Base-by-base conservation (phyloP, 768 basidiomycete genomes). In the Cystofilobasidium ferigula region DNA sequence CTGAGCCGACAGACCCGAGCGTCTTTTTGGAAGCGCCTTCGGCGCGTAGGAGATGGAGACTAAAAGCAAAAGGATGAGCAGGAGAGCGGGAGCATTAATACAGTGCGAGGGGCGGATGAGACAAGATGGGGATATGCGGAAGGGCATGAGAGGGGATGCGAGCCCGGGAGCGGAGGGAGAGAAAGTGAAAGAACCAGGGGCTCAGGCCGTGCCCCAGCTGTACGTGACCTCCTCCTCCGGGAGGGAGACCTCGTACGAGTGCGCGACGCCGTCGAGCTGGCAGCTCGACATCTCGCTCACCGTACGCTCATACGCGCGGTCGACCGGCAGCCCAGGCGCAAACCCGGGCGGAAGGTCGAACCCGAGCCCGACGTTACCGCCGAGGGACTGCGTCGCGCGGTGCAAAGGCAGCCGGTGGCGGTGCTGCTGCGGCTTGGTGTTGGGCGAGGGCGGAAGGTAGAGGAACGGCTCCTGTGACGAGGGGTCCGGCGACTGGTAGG, bases 211-310 rank as follows among this genome's bases (percentile, higher is more conserved):
- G 51, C 51, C 51, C 51, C 51, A 54, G 8, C 8, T 9, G 51
- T 54, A 54, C 28, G 51, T 54, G 51, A 54, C 51, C 51, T 54
- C 51, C 51, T 54, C 51, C 51, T 54, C 12, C 2, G 4, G 28
- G 14, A 5, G 45, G n/a, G 22, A 20, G 45, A n/a, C 51, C 18
- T 32, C 51, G 51, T 54, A 32, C 7, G 28, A 40, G 38, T 40
- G 38, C 9, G 9, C 45, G 45, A n/a, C 13, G 20, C 24, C 51
- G 16, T n/a, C n/a, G n/a, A 54, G 18, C 12, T 54, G 51, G 51
- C 51, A 54, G 51, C 2, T 20, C 7, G 51, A 54, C 28, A 54
- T 16, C 28, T 32, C 7, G 16, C 30, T 16, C 28, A 54, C 51
- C 9, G 51, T 32, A 18, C 30, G 28, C 51, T 54, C 51, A 13